Evolutionary conservation across 352 stramenopile genomes (phyloP).

Genomic region (Globisporangium acanthophoron): DNA sequence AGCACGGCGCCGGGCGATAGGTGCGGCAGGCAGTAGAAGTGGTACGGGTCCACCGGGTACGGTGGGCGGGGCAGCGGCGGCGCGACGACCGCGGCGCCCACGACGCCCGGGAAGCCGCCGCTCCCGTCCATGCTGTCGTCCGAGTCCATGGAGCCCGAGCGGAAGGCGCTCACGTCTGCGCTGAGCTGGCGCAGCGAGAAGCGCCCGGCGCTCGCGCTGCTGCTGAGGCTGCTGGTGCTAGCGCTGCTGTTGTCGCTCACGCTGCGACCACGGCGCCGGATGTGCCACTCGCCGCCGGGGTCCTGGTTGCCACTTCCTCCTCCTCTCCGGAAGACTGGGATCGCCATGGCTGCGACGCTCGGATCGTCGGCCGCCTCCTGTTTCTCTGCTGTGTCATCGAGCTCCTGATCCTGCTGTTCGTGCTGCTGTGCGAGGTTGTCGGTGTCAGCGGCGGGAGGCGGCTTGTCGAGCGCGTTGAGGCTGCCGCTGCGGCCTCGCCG

Average conservation of each 20-base stretch:
- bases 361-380: background rate
- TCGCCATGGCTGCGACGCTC: constrained; percentile 16
- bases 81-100: constrained; percentile 27
- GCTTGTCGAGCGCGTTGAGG: constrained; percentile 12
- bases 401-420: background rate
- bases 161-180: constrained; percentile 16
- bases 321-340: constrained; percentile 46
- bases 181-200: constrained; percentile 47
- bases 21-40: constrained; percentile 61
- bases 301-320: constrained; percentile 15
- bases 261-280: constrained; percentile 40
- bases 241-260: constrained; percentile 62
- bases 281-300: constrained; percentile 18
- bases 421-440: background rate
- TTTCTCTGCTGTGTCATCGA: background rate
- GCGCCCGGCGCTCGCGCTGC: constrained; percentile 7
- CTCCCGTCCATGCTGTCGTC: constrained; percentile 40
- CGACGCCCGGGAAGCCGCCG: constrained; percentile 9
- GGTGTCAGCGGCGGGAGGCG: background rate
- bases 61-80: constrained; percentile 48
- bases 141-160: constrained; percentile 22
- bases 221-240: constrained; percentile 41
- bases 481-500: constrained; percentile 12
- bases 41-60: constrained; percentile 79
- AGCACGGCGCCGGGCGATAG: constrained; percentile 24